Percentiles rank a stretch among this genome's conserved stretches.
phyloP scores from a whole-genome alignment of 805 yeast species.

The Cyberlindnera euphorbiae region DNA sequence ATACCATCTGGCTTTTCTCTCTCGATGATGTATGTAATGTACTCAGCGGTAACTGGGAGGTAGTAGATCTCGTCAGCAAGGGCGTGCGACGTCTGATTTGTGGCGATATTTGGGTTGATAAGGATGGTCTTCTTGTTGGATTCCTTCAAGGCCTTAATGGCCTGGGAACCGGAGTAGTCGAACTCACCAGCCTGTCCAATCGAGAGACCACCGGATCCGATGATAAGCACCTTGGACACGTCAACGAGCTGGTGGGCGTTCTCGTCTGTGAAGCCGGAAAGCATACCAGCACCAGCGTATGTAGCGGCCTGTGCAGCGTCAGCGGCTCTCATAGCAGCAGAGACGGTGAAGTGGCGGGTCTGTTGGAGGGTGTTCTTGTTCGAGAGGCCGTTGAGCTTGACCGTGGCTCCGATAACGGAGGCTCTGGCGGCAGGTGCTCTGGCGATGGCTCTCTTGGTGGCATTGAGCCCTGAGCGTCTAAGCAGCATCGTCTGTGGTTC shows the following conservation, averaged over 20 bases:
- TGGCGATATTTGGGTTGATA: conserved; percentile 94
- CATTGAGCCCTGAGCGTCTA: conserved; percentile 25
- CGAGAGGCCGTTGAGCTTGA: conserved; percentile 6
- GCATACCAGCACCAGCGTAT: conserved; percentile 61
- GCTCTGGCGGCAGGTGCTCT: conserved; percentile 13
- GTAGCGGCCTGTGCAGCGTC: conserved; percentile 23
- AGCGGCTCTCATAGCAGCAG: conserved; percentile 15
- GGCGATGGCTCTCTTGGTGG: conserved; percentile 23
- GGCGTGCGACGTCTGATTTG: conserved; percentile 93
- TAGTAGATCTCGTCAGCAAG: conserved; percentile 94
- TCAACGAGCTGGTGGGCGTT: conserved; percentile 68
- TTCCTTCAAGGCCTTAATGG: conserved; percentile 91
- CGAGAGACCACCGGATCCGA: conserved; percentile 96
- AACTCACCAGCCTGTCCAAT: conserved; percentile 99
- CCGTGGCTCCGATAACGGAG: conserved; percentile 7
- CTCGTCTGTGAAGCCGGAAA: conserved; percentile 53
- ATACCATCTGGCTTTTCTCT: conserved; percentile 97
- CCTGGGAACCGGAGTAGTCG: conserved; percentile 96
- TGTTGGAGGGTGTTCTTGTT: conserved; percentile 1
- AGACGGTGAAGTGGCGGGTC: conserved; percentile 16
- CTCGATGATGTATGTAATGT: conserved; percentile 90
- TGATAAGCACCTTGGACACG: conserved; percentile 80
- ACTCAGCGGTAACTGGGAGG: conserved; percentile 95
- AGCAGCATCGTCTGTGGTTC: conserved; percentile 17
- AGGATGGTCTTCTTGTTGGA: conserved; percentile 80